A percentile compares a stretch with the other conserved stretches of the same genome.
Evolutionary conservation across 2,329 filamentous ascomycete genomes (phyloP).

Genomic region (Fusarium sp.): DNA sequence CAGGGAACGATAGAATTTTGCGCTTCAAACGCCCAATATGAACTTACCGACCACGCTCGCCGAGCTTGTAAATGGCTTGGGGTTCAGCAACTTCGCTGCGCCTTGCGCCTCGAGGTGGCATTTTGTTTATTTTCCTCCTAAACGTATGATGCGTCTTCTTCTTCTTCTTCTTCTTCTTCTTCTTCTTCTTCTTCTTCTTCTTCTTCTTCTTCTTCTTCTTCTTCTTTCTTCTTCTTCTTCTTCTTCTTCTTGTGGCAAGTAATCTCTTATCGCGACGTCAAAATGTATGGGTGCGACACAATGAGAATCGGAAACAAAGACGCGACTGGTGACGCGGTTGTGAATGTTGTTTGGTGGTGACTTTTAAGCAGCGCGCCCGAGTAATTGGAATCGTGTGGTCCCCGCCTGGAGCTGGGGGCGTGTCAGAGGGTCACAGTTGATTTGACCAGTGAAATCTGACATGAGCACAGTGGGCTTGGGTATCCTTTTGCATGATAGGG

Average conservation of each 20-base stretch:
- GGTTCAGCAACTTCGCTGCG: constrained; percentile 45
- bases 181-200: not conserved
- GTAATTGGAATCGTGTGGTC: constrained; percentile 14
- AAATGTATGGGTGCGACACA: constrained; percentile 7
- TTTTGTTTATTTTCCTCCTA: constrained; percentile 21
- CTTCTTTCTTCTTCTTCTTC: too few relatives aligned
- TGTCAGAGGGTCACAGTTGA: constrained; percentile 20
- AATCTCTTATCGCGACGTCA: not conserved
- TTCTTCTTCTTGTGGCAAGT: not conserved
- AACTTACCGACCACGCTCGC: constrained; percentile 52
- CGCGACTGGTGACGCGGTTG: constrained; percentile 38
- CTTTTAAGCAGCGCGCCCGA: constrained; percentile 25
- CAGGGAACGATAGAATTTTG: not conserved
- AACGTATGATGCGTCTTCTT: not conserved
- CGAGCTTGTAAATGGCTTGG: constrained; percentile 48
- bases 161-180: not conserved
- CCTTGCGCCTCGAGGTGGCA: constrained; percentile 47
- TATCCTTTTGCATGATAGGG: not conserved
- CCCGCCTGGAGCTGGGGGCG: constrained; percentile 25
- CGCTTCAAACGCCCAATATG: not conserved
- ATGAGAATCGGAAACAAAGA: constrained; percentile 19
- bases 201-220: not conserved
- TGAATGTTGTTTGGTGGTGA: constrained; percentile 33
- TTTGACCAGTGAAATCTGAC: constrained; percentile 11
- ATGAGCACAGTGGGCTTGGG: constrained; percentile 1